These are phyloP conservation scores for Boletus subcaerulescens DNA, from an alignment of 768 basidiomycete genomes.

Conservation along the genomic window DNA sequence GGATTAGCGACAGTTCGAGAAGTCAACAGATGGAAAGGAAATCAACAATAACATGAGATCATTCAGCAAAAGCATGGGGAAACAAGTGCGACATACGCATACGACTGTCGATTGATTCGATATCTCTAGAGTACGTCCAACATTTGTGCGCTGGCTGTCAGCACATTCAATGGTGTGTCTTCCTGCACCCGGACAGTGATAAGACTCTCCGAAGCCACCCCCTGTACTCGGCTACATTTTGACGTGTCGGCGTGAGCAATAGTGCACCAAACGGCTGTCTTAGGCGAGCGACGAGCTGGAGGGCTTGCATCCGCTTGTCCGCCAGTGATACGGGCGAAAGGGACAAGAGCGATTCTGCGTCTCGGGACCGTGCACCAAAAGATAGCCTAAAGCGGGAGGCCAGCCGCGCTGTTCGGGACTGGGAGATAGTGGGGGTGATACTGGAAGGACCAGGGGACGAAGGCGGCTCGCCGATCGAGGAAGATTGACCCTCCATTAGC, in stretches of 20 bases:
- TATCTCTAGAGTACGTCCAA: neutral
- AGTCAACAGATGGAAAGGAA: too few species aligned
- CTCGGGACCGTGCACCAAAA: too few species aligned
- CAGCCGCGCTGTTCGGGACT: too few species aligned
- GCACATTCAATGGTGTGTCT: neutral
- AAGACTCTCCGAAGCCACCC: slow-evolving; percentile 5
- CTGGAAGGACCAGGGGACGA: neutral
- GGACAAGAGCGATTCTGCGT: too few species aligned
- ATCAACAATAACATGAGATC: too few species aligned
- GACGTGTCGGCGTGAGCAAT: neutral
- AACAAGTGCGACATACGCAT: too few species aligned
- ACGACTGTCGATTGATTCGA: too few species aligned
- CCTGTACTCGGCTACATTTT: neutral
- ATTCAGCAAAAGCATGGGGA: too few species aligned
- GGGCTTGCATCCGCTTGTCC: neutral
- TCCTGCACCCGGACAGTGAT: slow-evolving; percentile 6
- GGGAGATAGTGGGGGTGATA: neutral
- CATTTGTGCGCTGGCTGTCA: neutral
- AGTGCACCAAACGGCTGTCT: neutral
- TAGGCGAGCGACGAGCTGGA: neutral
- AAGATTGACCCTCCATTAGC: too few species aligned
- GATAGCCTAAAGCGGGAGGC: too few species aligned
- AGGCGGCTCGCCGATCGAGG: too few species aligned
- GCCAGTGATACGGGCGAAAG: neutral
- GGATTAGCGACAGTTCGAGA: too few species aligned